phyloP scores from a whole-genome alignment of 352 stramenopile genomes.

The Discostella stelligera region DNA sequence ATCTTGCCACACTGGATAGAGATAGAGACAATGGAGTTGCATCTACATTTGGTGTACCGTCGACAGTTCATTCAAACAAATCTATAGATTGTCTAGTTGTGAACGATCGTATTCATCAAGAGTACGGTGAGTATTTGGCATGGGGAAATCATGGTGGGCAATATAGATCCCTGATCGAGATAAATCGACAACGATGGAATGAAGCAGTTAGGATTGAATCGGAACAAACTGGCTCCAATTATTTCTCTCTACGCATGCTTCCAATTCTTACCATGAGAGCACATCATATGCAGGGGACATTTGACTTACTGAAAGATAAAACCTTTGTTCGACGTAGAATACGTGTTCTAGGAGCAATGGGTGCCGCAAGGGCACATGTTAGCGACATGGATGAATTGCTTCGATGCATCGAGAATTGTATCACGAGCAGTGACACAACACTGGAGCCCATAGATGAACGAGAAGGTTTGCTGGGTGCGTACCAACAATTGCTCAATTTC shows the following conservation, averaged over 20 bases:
- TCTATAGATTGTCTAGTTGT: slow-evolving; percentile 58
- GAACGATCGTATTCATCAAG: slow-evolving; percentile 60
- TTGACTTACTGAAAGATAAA: slow-evolving; percentile 59
- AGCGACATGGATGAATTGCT: slow-evolving; percentile 61
- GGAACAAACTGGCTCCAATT: slow-evolving; percentile 36
- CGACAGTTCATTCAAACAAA: slow-evolving; percentile 31
- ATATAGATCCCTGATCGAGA: slow-evolving; percentile 35
- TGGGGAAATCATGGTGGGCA: slow-evolving; percentile 32
- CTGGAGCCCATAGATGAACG: slow-evolving; percentile 49
- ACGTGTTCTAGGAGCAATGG: slow-evolving; percentile 42
- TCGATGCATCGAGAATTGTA: slow-evolving; percentile 40
- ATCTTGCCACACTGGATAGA: slow-evolving; percentile 49
- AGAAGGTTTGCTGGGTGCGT: slow-evolving; percentile 46
- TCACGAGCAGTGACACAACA: background rate
- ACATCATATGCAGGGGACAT: slow-evolving; percentile 45
- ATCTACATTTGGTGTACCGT: slow-evolving; percentile 2
- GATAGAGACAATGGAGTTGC: slow-evolving; percentile 38
- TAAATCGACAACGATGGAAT: slow-evolving; percentile 45
- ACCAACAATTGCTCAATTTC: slow-evolving; percentile 51
- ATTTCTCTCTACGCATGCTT: slow-evolving; percentile 59
- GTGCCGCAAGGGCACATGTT: slow-evolving; percentile 50
- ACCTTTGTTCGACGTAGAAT: slow-evolving; percentile 57
- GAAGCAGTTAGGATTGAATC: slow-evolving; percentile 40
- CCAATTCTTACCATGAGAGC: slow-evolving; percentile 51
- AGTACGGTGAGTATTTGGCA: slow-evolving; percentile 62